These are phyloP conservation scores for Pythium oligandrum DNA, from an alignment of 352 stramenopile species.

Conservation along the genomic window DNA sequence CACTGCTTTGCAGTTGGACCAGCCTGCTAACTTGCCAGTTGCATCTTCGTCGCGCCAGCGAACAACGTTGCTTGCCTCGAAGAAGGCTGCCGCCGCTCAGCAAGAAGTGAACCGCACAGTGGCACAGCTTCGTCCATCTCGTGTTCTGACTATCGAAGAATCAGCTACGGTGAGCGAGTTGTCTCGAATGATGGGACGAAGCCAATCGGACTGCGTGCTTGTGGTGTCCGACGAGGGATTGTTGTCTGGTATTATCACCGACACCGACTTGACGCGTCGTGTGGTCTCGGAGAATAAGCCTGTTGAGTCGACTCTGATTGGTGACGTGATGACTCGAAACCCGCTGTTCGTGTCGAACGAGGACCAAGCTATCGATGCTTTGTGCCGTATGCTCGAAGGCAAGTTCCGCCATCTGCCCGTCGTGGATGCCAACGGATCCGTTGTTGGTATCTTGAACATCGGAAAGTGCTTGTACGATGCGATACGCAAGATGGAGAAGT, in stretches of 20 bases:
- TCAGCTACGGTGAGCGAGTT: conserved; percentile 82
- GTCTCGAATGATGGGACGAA: conserved; percentile 83
- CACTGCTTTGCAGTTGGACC: conserved; percentile 74
- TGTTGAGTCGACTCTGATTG: conserved; percentile 60
- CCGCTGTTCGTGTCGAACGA: conserved; percentile 81
- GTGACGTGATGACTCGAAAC: conserved; percentile 81
- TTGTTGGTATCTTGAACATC: conserved; percentile 97
- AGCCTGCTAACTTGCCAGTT: conserved; percentile 42
- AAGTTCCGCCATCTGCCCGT: conserved; percentile 87
- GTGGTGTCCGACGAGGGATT: conserved; percentile 87
- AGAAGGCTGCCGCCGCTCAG: conserved; percentile 35
- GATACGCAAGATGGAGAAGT: conserved; percentile 96
- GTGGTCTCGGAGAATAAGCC: conserved; percentile 79
- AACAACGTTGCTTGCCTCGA: conserved; percentile 46
- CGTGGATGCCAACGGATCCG: conserved; percentile 68
- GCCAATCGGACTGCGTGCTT: conserved; percentile 90
- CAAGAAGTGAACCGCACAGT: conserved; percentile 78
- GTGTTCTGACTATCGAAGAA: conserved; percentile 88
- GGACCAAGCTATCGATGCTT: conserved; percentile 77
- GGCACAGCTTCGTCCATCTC: conserved; percentile 69
- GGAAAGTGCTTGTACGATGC: conserved; percentile 98
- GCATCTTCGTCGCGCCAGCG: conserved; percentile 32
- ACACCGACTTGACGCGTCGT: conserved; percentile 84
- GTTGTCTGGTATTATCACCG: conserved; percentile 94
- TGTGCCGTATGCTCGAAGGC: conserved; percentile 84